Percentiles rank a stretch among this genome's conserved stretches.
Evolutionary conservation across 2,329 filamentous ascomycete species (phyloP).

Genomic region (Bipolaris oryzae): DNA sequence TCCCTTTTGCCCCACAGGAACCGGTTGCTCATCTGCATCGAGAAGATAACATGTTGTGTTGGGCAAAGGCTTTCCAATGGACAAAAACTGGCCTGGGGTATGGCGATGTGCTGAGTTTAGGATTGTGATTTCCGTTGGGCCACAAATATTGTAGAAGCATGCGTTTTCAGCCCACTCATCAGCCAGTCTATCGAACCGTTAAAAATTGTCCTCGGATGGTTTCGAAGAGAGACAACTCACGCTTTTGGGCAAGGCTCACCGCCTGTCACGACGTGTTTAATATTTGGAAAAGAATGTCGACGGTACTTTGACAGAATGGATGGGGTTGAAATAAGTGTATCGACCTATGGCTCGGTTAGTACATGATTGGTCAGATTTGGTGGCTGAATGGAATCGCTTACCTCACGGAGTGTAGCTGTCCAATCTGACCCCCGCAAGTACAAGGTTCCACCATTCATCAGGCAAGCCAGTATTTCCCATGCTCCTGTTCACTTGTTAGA

Average conservation of each 20-base stretch:
- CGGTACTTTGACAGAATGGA: constrained; percentile 61
- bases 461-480: constrained; percentile 63
- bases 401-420: constrained; percentile 55
- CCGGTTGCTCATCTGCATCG: constrained; percentile 55
- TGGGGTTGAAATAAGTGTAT: constrained; percentile 63
- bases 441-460: constrained; percentile 65
- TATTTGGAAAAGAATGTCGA: constrained; percentile 56
- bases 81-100: constrained; percentile 53
- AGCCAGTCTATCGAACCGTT: constrained; percentile 51
- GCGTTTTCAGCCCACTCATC: constrained; percentile 60
- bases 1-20: constrained; percentile 56
- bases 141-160: constrained; percentile 59
- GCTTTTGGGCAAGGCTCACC: constrained; percentile 59
- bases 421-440: constrained; percentile 59
- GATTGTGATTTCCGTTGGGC: constrained; percentile 66
- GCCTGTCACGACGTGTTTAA: constrained; percentile 60
- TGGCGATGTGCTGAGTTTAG: constrained; percentile 64
- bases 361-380: background rate
- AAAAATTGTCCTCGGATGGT: background rate
- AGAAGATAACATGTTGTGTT: constrained; percentile 64
- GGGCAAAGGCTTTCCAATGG: constrained; percentile 62
- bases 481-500: constrained; percentile 51
- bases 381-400: constrained; percentile 31
- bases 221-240: constrained; percentile 38
- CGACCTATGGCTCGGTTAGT: constrained; percentile 46